A percentile compares a stretch with the other conserved stretches of the same genome.
These are phyloP conservation scores for Corylus avellana DNA, from an alignment of 306 rosid genomes.

Conservation along the genomic window DNA sequence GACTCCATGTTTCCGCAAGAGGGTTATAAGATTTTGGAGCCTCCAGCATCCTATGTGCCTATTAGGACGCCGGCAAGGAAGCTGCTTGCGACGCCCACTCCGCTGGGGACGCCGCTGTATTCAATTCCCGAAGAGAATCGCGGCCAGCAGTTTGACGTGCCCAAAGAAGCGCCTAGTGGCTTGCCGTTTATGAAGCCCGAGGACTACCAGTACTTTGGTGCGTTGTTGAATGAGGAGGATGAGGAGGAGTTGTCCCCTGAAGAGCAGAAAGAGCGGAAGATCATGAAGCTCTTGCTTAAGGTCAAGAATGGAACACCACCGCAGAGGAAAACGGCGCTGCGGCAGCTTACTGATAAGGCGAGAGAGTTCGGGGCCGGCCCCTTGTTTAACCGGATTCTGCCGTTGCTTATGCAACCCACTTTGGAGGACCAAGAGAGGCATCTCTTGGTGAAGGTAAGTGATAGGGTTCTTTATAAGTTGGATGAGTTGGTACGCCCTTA, in stretches of 20 bases:
- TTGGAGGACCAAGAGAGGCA: slow-evolving; percentile 83
- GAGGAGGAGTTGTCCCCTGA: slow-evolving; percentile 73
- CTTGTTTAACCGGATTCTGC: slow-evolving; percentile 68
- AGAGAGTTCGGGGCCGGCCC: slow-evolving; percentile 83
- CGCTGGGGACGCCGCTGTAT: slow-evolving; percentile 65
- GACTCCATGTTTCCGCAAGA: slow-evolving; percentile 78
- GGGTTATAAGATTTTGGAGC: slow-evolving; percentile 74
- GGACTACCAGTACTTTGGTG: slow-evolving; percentile 77
- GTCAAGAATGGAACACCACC: slow-evolving; percentile 82
- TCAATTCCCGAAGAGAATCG: slow-evolving; percentile 78
- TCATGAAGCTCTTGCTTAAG: slow-evolving; percentile 76
- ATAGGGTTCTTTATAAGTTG: slow-evolving; percentile 87
- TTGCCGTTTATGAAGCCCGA: slow-evolving; percentile 80
- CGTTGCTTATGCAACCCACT: slow-evolving; percentile 81
- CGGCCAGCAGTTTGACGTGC: slow-evolving; percentile 79
- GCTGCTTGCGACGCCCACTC: slow-evolving; percentile 71
- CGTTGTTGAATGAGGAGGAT: slow-evolving; percentile 66
- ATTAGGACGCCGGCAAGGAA: slow-evolving; percentile 80
- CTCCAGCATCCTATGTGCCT: slow-evolving; percentile 61
- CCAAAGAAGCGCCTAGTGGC: slow-evolving; percentile 70
- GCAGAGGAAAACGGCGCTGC: slow-evolving; percentile 69
- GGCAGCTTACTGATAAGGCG: slow-evolving; percentile 80
- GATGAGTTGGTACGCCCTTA: slow-evolving; percentile 94
- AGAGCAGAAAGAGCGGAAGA: slow-evolving; percentile 77
- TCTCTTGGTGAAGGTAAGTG: slow-evolving; percentile 79